Percentiles rank a stretch among this genome's conserved stretches.
These are phyloP conservation scores for Epithemia pelagica DNA, from an alignment of 108 stramenopile species.

Conservation along the genomic window DNA sequence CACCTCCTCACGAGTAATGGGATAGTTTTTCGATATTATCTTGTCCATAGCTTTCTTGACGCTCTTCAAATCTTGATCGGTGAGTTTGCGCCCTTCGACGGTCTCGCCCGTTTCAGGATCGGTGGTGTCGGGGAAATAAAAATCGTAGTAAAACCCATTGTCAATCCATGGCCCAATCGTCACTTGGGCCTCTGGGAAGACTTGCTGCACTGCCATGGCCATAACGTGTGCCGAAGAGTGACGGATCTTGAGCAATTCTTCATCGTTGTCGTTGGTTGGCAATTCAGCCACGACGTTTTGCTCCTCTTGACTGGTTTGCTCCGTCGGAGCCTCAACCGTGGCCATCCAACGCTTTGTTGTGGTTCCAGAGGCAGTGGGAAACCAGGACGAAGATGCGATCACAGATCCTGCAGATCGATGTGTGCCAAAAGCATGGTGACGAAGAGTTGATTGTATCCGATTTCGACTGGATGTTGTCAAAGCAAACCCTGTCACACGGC, in stretches of 20 bases:
- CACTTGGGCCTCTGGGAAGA: slow-evolving; percentile 90
- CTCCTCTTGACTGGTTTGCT: neutral
- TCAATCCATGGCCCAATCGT: slow-evolving; percentile 99
- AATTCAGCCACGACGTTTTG: slow-evolving; percentile 32
- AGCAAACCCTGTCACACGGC: neutral
- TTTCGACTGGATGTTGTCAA: too few species aligned
- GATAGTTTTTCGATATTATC: slow-evolving; percentile 85
- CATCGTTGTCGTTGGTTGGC: slow-evolving; percentile 92
- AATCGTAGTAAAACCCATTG: slow-evolving; percentile 97
- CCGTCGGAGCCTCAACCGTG: neutral
- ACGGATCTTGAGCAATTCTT: slow-evolving; percentile 80
- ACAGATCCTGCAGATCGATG: too few species aligned
- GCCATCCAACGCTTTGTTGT: neutral
- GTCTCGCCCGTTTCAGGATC: slow-evolving; percentile 66
- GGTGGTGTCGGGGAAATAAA: slow-evolving; percentile 76
- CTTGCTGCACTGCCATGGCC: slow-evolving; percentile 96
- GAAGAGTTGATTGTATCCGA: neutral
- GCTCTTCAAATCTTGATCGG: slow-evolving; percentile 76
- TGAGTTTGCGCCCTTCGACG: slow-evolving; percentile 57
- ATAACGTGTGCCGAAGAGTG: slow-evolving; percentile 97
- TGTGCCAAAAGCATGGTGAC: neutral
- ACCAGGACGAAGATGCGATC: neutral
- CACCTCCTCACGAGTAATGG: slow-evolving; percentile 86
- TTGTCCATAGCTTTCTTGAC: slow-evolving; percentile 97
- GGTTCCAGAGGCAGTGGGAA: neutral